These are phyloP conservation scores for Trichoderma sp. DNA, from an alignment of 2,329 filamentous ascomycete species.

Conservation along the genomic window DNA sequence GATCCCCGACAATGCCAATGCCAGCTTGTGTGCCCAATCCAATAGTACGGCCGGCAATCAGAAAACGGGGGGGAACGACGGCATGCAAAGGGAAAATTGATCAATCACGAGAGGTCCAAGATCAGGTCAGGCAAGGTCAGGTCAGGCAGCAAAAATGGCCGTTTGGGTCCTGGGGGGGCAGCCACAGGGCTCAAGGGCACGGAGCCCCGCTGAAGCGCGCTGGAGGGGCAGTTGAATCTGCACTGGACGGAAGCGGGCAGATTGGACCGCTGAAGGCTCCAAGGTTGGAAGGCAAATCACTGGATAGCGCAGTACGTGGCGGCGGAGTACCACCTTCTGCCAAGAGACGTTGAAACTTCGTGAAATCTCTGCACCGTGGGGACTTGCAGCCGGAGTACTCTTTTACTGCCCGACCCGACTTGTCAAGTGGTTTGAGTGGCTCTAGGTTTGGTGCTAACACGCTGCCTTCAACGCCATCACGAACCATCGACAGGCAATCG, in stretches of 20 bases:
- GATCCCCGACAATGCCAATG: neutral
- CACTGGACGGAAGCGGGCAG: neutral
- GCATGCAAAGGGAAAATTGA: slow-evolving; percentile 9
- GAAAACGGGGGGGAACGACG: neutral
- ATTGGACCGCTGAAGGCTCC: neutral
- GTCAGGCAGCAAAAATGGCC: slow-evolving; percentile 1
- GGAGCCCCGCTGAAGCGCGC: neutral
- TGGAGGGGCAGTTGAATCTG: neutral
- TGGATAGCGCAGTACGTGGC: neutral
- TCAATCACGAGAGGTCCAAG: slow-evolving; percentile 13
- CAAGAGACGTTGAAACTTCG: too few species aligned
- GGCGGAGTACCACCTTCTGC: neutral
- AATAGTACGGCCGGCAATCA: slow-evolving; percentile 6
- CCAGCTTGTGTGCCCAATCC: neutral
- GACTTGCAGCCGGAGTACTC: neutral
- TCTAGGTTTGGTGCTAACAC: neutral
- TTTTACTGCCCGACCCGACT: neutral
- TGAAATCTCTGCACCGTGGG: too few species aligned
- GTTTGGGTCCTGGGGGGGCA: neutral
- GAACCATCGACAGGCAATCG: neutral
- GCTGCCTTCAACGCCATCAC: neutral
- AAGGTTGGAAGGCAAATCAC: neutral
- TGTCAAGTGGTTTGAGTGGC: neutral
- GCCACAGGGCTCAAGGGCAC: slow-evolving; percentile 6
- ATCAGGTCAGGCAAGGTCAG: slow-evolving; percentile 1